These are phyloP conservation scores for Forsythia viridissima DNA, from an alignment of 257 asterid genomes.

Conservation along the genomic window DNA sequence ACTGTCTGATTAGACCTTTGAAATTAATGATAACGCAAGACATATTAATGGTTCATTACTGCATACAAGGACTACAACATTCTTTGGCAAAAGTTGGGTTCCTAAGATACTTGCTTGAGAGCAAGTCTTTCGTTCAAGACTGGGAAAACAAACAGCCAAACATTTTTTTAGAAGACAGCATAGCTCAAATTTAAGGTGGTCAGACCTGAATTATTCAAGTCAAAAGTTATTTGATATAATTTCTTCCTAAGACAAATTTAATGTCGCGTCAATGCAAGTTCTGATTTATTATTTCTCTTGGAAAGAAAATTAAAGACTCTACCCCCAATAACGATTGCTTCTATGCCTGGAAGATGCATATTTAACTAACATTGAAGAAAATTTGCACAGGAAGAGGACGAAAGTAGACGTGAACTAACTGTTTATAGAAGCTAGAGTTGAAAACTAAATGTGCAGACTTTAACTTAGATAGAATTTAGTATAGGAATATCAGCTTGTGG, in stretches of 20 bases:
- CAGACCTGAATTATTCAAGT: not conserved
- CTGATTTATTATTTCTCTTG: not conserved
- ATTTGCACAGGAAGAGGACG: not conserved
- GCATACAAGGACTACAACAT: not conserved
- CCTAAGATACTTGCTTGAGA: not conserved
- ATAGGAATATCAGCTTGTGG: not conserved
- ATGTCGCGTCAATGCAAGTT: not conserved
- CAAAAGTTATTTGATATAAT: not conserved
- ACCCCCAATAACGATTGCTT: not conserved
- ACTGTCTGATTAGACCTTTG: too few species aligned
- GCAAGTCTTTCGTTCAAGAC: not conserved
- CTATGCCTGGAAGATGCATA: not conserved
- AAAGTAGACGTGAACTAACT: too few species aligned
- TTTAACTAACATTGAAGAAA: not conserved
- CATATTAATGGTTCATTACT: not conserved
- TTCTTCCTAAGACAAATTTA: not conserved
- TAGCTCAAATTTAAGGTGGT: not conserved
- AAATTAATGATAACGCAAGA: too few species aligned
- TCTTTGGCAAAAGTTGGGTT: not conserved
- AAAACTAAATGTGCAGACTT: not conserved
- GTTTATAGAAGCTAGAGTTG: not conserved
- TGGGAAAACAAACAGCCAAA: not conserved
- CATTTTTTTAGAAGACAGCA: not conserved
- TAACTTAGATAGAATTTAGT: not conserved
- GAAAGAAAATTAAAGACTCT: not conserved